Percentiles rank a stretch among this genome's conserved stretches.
phyloP scores from a whole-genome alignment of 768 basidiomycete genomes.

The Lentinus brumalis region DNA sequence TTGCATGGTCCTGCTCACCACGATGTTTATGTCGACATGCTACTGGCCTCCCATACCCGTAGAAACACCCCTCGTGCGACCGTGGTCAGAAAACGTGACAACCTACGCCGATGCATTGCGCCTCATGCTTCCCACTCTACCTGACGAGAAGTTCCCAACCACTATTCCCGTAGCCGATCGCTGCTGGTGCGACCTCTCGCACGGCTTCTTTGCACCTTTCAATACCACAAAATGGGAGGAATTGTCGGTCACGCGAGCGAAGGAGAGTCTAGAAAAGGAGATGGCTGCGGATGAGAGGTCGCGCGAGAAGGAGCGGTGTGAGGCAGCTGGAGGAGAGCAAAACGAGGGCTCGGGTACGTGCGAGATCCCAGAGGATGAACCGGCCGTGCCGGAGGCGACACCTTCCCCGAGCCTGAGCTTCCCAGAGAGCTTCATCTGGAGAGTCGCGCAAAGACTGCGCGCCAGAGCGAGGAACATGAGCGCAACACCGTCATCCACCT shows the following conservation, averaged over 20 bases:
- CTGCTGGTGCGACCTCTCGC: slow-evolving; percentile 84
- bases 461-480: background rate
- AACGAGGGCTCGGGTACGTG: background rate
- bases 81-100: slow-evolving; percentile 71
- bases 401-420: background rate
- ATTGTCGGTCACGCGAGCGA: slow-evolving; percentile 55
- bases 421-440: background rate
- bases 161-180: slow-evolving; percentile 72
- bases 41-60: slow-evolving; percentile 85
- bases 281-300: slow-evolving; percentile 20
- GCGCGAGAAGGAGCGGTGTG: slow-evolving; percentile 4
- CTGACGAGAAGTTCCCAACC: slow-evolving; percentile 45
- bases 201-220: slow-evolving; percentile 73
- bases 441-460: background rate
- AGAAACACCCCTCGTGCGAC: slow-evolving; percentile 58
- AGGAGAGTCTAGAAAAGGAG: slow-evolving; percentile 37
- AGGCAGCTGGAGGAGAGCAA: background rate
- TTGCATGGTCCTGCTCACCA: slow-evolving; percentile 78
- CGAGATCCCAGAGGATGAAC: background rate
- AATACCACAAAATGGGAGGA: slow-evolving; percentile 77
- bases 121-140: slow-evolving; percentile 39
- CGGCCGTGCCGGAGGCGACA: background rate
- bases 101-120: slow-evolving; percentile 72
- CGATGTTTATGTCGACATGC: slow-evolving; percentile 85
- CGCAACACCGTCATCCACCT: background rate